Percentiles rank a stretch among this genome's conserved stretches.
Evolutionary conservation across 2,329 filamentous ascomycete species (phyloP).

Genomic region (Fusarium sacchari): DNA sequence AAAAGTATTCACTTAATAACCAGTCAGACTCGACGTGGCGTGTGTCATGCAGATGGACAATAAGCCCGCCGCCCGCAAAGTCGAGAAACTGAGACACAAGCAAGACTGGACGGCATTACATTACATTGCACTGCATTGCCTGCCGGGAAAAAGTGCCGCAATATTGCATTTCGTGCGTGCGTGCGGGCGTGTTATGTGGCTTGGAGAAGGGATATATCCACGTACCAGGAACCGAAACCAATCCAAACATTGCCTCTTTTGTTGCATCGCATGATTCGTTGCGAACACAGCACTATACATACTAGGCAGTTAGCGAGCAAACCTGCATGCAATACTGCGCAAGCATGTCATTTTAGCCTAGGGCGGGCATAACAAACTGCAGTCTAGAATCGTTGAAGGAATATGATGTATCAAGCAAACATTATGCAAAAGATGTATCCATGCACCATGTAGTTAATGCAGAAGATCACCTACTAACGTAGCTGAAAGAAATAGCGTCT

Average conservation of each 20-base stretch:
- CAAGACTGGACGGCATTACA: background rate
- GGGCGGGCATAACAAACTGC: background rate
- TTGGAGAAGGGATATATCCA: conserved; percentile 9
- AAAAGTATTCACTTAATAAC: background rate
- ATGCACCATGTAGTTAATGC: background rate
- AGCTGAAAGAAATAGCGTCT: background rate
- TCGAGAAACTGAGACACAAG: background rate
- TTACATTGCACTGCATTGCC: background rate
- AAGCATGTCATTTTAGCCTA: background rate
- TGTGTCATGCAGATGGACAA: conserved; percentile 7
- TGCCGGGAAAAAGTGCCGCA: background rate
- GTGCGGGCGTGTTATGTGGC: background rate
- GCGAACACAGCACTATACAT: background rate
- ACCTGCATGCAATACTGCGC: conserved; percentile 9
- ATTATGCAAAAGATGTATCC: background rate
- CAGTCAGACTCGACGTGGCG: conserved; percentile 7
- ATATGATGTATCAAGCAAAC: conserved; percentile 21
- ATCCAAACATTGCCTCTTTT: background rate
- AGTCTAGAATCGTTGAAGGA: background rate
- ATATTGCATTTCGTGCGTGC: background rate
- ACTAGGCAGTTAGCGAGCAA: conserved; percentile 14
- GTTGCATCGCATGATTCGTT: background rate
- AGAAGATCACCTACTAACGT: background rate
- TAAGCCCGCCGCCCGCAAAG: conserved; percentile 3
- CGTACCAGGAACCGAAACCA: conserved; percentile 12